Evolutionary conservation across 768 basidiomycete species (phyloP).

Genomic region (Tylopilus felleus): DNA sequence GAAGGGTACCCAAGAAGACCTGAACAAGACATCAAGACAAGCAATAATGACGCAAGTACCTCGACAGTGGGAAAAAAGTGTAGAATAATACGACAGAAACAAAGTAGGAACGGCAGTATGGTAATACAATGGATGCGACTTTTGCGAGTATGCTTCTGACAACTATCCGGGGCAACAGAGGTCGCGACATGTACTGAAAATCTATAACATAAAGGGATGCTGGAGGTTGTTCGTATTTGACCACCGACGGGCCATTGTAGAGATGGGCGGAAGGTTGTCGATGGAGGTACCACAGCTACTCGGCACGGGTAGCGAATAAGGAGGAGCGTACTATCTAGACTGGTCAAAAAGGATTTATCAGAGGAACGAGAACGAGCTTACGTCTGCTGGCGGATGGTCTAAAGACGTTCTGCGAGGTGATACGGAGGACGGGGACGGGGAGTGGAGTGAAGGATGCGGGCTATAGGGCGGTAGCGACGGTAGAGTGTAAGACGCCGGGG

Average conservation of each 20-base stretch:
- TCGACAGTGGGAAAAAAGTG: conserved; percentile 5
- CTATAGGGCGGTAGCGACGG: conserved; percentile 30
- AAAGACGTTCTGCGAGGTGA: conserved; percentile 27
- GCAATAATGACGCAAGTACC: neutral
- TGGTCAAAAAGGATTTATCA: conserved; percentile 3
- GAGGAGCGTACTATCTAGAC: conserved; percentile 16
- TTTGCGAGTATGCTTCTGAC: conserved; percentile 10
- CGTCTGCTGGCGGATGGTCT: conserved; percentile 26
- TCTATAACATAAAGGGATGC: conserved; percentile 35
- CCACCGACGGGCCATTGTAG: conserved; percentile 37
- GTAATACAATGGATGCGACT: conserved; percentile 16
- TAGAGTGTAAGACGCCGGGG: conserved; percentile 26
- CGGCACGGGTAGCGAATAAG: conserved; percentile 25
- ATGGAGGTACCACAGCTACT: conserved; percentile 30
- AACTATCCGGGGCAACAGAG: neutral
- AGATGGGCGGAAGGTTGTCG: conserved; percentile 34
- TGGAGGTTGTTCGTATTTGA: conserved; percentile 32
- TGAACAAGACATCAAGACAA: conserved; percentile 30
- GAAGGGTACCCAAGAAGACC: conserved; percentile 26
- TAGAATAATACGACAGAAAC: conserved; percentile 7
- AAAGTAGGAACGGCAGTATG: neutral
- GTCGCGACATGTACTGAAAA: conserved; percentile 3
- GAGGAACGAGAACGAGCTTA: conserved; percentile 6
- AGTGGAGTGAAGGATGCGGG: conserved; percentile 25
- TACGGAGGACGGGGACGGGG: conserved; percentile 25